Conservation (phyloP, 257 asterid genomes). For the Buddleja alternifolia region DNA sequence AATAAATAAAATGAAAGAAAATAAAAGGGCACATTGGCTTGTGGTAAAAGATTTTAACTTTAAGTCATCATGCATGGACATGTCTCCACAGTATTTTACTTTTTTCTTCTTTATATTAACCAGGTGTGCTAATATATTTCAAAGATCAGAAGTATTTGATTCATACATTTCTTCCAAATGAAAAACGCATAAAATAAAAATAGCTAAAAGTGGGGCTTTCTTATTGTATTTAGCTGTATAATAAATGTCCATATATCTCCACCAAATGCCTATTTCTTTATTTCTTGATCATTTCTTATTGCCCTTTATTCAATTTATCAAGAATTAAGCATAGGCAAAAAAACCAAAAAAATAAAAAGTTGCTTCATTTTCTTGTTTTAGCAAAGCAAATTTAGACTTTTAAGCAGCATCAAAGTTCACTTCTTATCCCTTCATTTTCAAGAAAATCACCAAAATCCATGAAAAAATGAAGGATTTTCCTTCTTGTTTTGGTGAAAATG, state of each 20-base stretch:
- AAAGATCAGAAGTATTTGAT: neutral
- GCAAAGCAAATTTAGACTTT: neutral
- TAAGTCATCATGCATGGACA: conserved; percentile 32
- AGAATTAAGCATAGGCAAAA: neutral
- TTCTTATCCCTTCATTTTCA: neutral
- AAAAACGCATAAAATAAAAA: conserved; percentile 1
- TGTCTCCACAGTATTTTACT: conserved; percentile 3
- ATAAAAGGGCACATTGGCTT: conserved; percentile 19
- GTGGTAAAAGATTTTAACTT: conserved; percentile 33
- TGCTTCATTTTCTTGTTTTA: neutral
- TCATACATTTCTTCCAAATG: neutral
- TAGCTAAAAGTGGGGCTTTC: conserved; percentile 37
- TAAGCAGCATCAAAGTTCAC: neutral
- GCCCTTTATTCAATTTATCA: neutral
- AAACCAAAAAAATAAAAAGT: too few relatives aligned
- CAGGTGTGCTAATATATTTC: neutral
- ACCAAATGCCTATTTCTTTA: conserved; percentile 18
- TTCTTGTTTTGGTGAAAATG: conserved; percentile 79
- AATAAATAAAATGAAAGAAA: neutral
- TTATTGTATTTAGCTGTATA: neutral
- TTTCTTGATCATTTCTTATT: conserved; percentile 10
- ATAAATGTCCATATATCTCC: conserved; percentile 15
- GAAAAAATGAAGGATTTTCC: conserved; percentile 70
- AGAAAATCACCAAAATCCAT: neutral
- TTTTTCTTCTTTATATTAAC: conserved; percentile 1